phyloP scores from a whole-genome alignment of 1,284 basidiomycete species.

The Spongispora temasekensis region DNA sequence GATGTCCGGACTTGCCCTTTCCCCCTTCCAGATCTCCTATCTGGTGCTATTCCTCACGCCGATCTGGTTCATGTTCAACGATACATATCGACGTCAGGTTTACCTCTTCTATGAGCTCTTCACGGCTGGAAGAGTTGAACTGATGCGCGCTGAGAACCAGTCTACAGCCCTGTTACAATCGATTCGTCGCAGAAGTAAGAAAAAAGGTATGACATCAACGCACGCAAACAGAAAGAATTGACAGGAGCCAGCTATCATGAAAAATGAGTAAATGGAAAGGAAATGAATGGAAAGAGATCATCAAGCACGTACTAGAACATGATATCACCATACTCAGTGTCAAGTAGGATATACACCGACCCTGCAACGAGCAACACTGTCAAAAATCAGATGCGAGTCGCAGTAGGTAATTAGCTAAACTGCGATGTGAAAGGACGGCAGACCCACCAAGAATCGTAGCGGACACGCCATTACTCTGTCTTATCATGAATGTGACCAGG shows the following conservation, averaged over 20 bases:
- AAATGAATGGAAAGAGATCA: not conserved
- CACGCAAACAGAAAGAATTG: conserved; percentile 10
- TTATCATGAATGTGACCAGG: conserved; percentile 2
- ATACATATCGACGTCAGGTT: conserved; percentile 11
- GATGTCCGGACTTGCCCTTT: too few species aligned
- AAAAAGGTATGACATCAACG: not conserved
- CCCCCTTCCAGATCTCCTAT: not conserved
- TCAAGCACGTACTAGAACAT: conserved; percentile 15
- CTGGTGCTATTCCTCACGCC: not conserved
- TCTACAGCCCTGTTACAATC: conserved; percentile 12
- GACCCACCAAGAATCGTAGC: conserved; percentile 9
- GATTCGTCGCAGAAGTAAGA: not conserved
- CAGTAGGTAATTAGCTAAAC: not conserved
- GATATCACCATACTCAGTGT: conserved; percentile 7
- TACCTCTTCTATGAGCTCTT: not conserved
- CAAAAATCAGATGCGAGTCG: not conserved
- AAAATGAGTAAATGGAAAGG: not conserved
- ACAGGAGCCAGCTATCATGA: conserved; percentile 10
- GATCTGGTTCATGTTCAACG: conserved; percentile 7
- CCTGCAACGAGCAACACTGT: conserved; percentile 7
- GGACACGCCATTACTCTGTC: conserved; percentile 6
- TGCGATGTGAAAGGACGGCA: not conserved
- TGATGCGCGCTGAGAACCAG: conserved; percentile 7
- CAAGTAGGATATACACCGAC: conserved; percentile 7
- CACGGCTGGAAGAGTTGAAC: conserved; percentile 1